Conservation (phyloP, 2,329 filamentous ascomycete species). For the Fusarium annulatum region DNA sequence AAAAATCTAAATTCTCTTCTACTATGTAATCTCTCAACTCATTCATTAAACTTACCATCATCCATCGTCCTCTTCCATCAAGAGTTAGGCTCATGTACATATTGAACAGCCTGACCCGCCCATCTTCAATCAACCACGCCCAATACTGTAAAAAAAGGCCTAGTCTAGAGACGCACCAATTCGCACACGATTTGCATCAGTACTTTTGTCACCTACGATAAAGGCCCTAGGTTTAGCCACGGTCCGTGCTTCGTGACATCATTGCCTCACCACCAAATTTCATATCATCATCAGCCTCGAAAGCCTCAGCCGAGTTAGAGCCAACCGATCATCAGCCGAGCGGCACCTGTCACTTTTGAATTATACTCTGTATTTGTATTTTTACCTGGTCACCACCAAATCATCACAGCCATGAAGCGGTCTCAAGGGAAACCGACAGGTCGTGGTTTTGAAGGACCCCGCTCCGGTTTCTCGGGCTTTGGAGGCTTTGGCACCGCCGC, state of each 20-base stretch:
- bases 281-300: constrained; percentile 37
- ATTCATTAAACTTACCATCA: not conserved
- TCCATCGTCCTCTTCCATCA: not conserved
- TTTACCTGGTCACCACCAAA: not conserved
- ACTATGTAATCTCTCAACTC: not conserved
- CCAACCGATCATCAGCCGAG: constrained; percentile 20
- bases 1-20: not conserved
- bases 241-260: constrained; percentile 45
- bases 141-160: not conserved
- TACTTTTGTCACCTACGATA: not conserved
- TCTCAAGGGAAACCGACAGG: constrained; percentile 43
- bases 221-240: not conserved
- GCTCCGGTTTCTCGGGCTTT: constrained; percentile 41
- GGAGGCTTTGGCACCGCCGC: constrained; percentile 52
- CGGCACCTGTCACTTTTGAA: constrained; percentile 20
- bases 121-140: constrained; percentile 6
- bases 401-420: constrained; percentile 43
- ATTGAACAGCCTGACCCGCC: constrained; percentile 16
- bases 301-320: constrained; percentile 14
- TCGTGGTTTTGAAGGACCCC: constrained; percentile 43
- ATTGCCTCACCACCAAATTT: constrained; percentile 42
- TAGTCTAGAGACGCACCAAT: not conserved
- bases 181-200: rapidly evolving
- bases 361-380: not conserved
- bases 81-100: constrained; percentile 17